Percentiles rank a stretch among this genome's conserved stretches.
Conservation (phyloP, 768 basidiomycete genomes). For the Dendrothele bispora region DNA sequence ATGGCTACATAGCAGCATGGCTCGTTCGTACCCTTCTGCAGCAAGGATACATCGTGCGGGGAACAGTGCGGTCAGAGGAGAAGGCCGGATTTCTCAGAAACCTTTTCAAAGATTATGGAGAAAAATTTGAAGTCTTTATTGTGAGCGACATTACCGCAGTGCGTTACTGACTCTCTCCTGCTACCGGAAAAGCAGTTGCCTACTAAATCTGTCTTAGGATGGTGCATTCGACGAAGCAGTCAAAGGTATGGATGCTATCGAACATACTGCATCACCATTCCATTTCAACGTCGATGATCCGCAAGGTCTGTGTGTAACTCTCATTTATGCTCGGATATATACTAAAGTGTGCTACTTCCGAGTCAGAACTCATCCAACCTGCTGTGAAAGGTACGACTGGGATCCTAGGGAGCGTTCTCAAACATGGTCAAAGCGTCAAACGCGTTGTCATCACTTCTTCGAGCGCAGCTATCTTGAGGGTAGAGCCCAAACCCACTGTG, state of each 20-base stretch:
- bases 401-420: constrained; percentile 32
- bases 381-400: constrained; percentile 38
- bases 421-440: constrained; percentile 36
- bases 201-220: constrained; percentile 22
- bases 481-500: constrained; percentile 22
- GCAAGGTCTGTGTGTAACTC: constrained; percentile 28
- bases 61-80: constrained; percentile 60
- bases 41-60: constrained; percentile 61
- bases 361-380: constrained; percentile 29
- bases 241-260: constrained; percentile 57
- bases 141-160: constrained; percentile 70
- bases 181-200: background rate
- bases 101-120: constrained; percentile 51
- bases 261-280: constrained; percentile 55
- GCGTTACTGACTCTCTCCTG: constrained; percentile 6
- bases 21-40: constrained; percentile 50
- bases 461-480: constrained; percentile 42
- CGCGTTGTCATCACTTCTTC: constrained; percentile 73
- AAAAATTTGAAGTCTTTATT: constrained; percentile 61
- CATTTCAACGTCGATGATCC: constrained; percentile 35
- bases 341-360: background rate
- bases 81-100: constrained; percentile 61
- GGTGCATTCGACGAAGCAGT: constrained; percentile 65
- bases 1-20: constrained; percentile 42
- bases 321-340: background rate